Evolutionary conservation across 768 basidiomycete species (phyloP).

Genomic region (Jaapia argillacea): DNA sequence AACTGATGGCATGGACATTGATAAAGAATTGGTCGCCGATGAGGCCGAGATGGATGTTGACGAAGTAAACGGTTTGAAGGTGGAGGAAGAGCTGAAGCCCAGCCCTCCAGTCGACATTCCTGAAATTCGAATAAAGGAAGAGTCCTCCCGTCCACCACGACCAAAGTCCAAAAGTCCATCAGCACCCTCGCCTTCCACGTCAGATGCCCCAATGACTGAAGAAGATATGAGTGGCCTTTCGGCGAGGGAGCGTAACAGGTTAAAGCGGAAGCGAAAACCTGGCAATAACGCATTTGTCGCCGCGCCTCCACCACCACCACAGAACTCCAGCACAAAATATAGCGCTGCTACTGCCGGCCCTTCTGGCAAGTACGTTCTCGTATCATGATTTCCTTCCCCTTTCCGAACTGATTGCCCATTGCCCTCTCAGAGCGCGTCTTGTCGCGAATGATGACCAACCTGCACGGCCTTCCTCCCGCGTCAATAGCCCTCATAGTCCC

Average conservation of each 20-base stretch:
- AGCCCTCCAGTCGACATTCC: not conserved
- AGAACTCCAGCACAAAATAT: conserved; percentile 51
- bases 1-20: conserved; percentile 76
- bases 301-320: conserved; percentile 51
- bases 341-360: conserved; percentile 44
- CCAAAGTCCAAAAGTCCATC: conserved; percentile 36
- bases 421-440: conserved; percentile 50
- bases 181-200: conserved; percentile 38
- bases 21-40: conserved; percentile 68
- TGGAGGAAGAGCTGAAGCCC: conserved; percentile 19
- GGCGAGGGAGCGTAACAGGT: conserved; percentile 84
- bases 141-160: conserved; percentile 26
- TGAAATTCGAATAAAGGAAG: conserved; percentile 11
- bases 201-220: conserved; percentile 28
- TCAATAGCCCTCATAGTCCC: conserved; percentile 44
- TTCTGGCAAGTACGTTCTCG: conserved; percentile 42
- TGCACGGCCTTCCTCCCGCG: conserved; percentile 36
- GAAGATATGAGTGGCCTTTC: conserved; percentile 54
- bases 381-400: not conserved
- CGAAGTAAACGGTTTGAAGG: conserved; percentile 25
- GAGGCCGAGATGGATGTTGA: conserved; percentile 35
- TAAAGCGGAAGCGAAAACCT: conserved; percentile 90
- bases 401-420: too few species aligned
- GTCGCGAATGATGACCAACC: conserved; percentile 52
- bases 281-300: conserved; percentile 79